Base-by-base conservation (phyloP, 441 rosid species). In the Arabidopsis lyrata region DNA sequence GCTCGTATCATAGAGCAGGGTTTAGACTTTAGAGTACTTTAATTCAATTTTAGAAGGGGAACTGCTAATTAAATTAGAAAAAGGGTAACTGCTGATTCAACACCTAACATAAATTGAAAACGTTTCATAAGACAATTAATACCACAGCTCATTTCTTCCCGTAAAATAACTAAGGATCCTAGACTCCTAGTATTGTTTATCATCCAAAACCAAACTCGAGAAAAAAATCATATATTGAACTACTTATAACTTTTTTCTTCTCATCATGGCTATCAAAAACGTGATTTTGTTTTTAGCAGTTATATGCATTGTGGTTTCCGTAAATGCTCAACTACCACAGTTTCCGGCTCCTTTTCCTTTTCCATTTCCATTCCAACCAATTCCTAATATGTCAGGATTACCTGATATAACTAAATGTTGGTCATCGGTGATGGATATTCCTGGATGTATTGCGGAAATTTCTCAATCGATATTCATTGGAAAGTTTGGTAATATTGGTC, bases 281-380 rank as follows among this genome's bases (percentile, higher is more conserved):
- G 27, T 62, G 12, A 4, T 31, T 27, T 50, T 54, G 6, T 6
- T 29, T 9, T 0, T 61, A 0, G 5, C 3, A 0, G 1, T 41
- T 8, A 15, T 61, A 5, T 72, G 62, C 8, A 20, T 62, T 10
- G 16, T 42, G n/a, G 62, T 72, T 2, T 62, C 62, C 0, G 22
- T 24, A 12, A 72, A 72, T 42, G 76, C 76, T 32, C 76, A 71
- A 22, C 9, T 62, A 12, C 75, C 41, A 8, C 60, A 52, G 2
- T 62, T 62, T 39, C 61, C 60, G 3, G 14, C 24, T 44, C 54
- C 39, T 0, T 12, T 48, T 11, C 57, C 29, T 53, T 38, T 39
- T 53, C 16, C 15, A 2, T 67, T 42, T 56, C 52, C 41, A 7
- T 53, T 54, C 5, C 47, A 44, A 3, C 47, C 27, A 0, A 45